These are phyloP conservation scores for Lodderomyces theae DNA, from an alignment of 1,139 yeast genomes.

Conservation along the genomic window DNA sequence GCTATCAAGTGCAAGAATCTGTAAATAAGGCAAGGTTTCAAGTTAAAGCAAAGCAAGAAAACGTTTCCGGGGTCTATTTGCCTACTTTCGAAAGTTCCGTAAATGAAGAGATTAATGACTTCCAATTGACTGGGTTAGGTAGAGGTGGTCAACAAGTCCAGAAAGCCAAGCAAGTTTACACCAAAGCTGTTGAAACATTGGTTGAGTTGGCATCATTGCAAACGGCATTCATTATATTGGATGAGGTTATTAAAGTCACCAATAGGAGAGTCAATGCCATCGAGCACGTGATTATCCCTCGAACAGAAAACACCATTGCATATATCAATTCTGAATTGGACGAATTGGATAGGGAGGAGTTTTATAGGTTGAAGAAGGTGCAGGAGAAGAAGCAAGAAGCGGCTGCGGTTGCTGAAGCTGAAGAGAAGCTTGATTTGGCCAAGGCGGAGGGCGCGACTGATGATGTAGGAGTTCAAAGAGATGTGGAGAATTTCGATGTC, in stretches of 20 bases:
- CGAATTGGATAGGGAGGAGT: slow-evolving; percentile 97
- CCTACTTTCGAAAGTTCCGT: slow-evolving; percentile 89
- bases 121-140: slow-evolving; percentile 94
- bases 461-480: slow-evolving; percentile 19
- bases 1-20: slow-evolving; percentile 92
- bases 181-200: slow-evolving; percentile 92
- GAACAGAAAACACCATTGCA: slow-evolving; percentile 93
- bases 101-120: slow-evolving; percentile 84
- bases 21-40: slow-evolving; percentile 89
- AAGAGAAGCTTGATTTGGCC: slow-evolving; percentile 26
- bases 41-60: slow-evolving; percentile 89
- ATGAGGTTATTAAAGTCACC: slow-evolving; percentile 96
- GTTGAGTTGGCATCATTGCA: slow-evolving; percentile 93
- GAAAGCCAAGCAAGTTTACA: slow-evolving; percentile 87
- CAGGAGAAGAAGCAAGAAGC: slow-evolving; percentile 93
- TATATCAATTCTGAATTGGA: slow-evolving; percentile 94
- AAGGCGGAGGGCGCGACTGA: slow-evolving; percentile 22
- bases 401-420: slow-evolving; percentile 61
- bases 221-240: slow-evolving; percentile 93
- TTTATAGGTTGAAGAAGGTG: slow-evolving; percentile 91
- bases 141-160: slow-evolving; percentile 99
- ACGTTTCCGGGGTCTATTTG: slow-evolving; percentile 91
- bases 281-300: slow-evolving; percentile 96
- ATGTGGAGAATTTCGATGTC: slow-evolving; percentile 25
- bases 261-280: slow-evolving; percentile 98